Base-by-base conservation (phyloP, 805 yeast genomes). In the Candida glaebosa region DNA sequence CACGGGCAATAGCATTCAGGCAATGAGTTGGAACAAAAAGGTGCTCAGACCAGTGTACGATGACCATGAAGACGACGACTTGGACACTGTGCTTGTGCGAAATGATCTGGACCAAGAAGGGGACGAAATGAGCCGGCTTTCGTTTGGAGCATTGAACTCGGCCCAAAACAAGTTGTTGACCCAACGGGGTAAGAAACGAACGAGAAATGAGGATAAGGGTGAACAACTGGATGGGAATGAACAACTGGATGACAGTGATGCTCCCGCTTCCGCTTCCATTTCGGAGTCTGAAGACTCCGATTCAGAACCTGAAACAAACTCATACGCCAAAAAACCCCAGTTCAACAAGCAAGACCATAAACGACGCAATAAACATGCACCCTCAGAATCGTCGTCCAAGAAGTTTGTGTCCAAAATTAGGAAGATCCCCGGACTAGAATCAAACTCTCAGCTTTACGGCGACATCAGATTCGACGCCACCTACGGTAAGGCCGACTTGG, bases 391-490 rank as follows among this genome's bases (percentile, higher is more conserved):
- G 18, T 84, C 93, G 5, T 69, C 95, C 0, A 88, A 84, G 60
- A 75, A 66, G 48, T 84, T 82, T 14, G 95, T 84, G 0, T 68
- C 87, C 0, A 70, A 72, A 48, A 69, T 87, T 28, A 73, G 98
- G 49, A 80, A 82, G 34, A 81, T 90, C 9, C 91, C 86, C 2
- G 93, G 91, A 0, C 57, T 84, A 35, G 71, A 69, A 37, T 54
- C 61, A 18, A 64, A 67, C 18, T 69, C 60, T 49, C 57, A 63
- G 42, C 62, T 83, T 20, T 82, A 84, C 57, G 75, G 78, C 37
- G 99, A 93, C 65, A 83, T 95, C 25, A 73, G 99, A 51, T 93
- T 93, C 59, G 96, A 93, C 61, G 76, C 91, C 2, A 89, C 96
- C 0, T 79, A 80, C 48, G 98, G 98, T 43, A 84, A 80, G 52